phyloP scores from a whole-genome alignment of 192 early-diverging fungal genomes.

The Dissophora globulifera region DNA sequence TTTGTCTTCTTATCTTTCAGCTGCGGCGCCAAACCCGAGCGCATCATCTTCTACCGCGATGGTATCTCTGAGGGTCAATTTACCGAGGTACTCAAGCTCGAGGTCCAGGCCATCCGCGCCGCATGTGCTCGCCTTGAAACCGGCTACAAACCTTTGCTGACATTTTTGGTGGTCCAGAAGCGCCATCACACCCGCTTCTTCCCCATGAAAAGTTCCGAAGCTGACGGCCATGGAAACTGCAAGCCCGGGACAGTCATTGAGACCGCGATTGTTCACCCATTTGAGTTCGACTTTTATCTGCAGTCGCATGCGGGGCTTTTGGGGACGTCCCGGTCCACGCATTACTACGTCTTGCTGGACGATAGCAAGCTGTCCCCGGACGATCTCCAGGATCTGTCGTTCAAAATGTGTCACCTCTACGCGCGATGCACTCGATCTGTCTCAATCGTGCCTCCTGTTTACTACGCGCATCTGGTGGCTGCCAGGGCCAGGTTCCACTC shows the following conservation, averaged over 20 bases:
- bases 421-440: conserved; percentile 90
- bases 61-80: conserved; percentile 93
- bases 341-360: conserved; percentile 93
- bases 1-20: not conserved
- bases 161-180: conserved; percentile 89
- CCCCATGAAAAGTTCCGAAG: conserved; percentile 66
- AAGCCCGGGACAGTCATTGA: conserved; percentile 86
- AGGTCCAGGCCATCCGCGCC: conserved; percentile 74
- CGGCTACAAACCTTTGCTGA: conserved; percentile 81
- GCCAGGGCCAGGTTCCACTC: conserved; percentile 89
- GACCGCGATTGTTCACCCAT: conserved; percentile 76
- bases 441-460: conserved; percentile 87
- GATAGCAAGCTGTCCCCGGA: conserved; percentile 86
- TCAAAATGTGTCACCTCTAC: conserved; percentile 92
- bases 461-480: conserved; percentile 93
- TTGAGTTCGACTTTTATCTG: conserved; percentile 89
- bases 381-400: conserved; percentile 87
- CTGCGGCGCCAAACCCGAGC: conserved; percentile 74
- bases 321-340: conserved; percentile 93
- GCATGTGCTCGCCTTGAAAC: conserved; percentile 72
- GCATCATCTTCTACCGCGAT: conserved; percentile 91
- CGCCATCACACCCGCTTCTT: conserved; percentile 92
- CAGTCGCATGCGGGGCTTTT: conserved; percentile 93
- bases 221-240: conserved; percentile 84
- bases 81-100: conserved; percentile 73